phyloP scores from a whole-genome alignment of 257 asterid species.

The Galeopsis tetrahit region DNA sequence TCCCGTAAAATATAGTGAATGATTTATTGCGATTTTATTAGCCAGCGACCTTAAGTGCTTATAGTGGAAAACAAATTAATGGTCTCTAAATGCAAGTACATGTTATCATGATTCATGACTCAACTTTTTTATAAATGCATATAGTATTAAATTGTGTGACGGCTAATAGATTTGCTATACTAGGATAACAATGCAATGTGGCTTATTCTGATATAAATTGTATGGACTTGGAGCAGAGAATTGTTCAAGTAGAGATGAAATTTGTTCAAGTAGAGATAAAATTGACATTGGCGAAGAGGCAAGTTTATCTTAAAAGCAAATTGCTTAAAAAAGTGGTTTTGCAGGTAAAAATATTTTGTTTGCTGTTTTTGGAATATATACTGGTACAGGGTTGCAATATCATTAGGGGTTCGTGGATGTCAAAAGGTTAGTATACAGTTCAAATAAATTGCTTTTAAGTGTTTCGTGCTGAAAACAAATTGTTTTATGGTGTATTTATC shows the following conservation, averaged over 20 bases:
- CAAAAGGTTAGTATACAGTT: constrained; percentile 56
- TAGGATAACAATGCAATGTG: constrained; percentile 10
- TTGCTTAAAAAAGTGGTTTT: constrained; percentile 46
- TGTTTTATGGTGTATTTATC: no score
- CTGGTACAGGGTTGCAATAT: constrained; percentile 80
- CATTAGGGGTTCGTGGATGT: constrained; percentile 91
- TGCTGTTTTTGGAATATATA: constrained; percentile 88
- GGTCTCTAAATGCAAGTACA: constrained; percentile 89
- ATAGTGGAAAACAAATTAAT: constrained; percentile 83
- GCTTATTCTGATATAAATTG: constrained; percentile 24
- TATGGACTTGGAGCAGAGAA: constrained; percentile 77
- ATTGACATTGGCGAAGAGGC: constrained; percentile 84
- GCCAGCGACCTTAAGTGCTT: constrained; percentile 78
- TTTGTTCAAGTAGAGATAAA: no score
- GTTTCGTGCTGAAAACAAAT: no score
- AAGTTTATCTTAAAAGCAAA: constrained; percentile 85
- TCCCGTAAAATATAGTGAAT: constrained; percentile 21
- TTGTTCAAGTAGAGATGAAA: constrained; percentile 93
- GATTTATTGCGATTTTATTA: constrained; percentile 38
- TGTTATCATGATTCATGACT: constrained; percentile 29
- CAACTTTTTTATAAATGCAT: constrained; percentile 30
- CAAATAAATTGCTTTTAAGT: neutral
- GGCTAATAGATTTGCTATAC: constrained; percentile 7
- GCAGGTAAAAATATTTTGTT: constrained; percentile 55
- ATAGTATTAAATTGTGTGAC: constrained; percentile 9